Evolutionary conservation across 1,139 yeast species (phyloP).

Genomic region (Taphrina populina): DNA sequence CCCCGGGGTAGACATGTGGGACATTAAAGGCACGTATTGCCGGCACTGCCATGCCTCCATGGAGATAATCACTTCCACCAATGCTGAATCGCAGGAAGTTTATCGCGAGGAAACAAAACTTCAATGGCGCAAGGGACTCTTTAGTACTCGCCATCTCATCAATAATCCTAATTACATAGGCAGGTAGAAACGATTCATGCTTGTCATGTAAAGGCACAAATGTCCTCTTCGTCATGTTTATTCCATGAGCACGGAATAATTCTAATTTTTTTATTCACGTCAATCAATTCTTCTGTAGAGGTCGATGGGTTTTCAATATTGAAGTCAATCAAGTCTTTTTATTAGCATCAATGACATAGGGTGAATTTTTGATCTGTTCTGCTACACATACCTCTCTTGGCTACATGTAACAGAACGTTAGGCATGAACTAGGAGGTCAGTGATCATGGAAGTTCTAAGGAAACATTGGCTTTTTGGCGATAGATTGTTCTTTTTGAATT

Average conservation of each 20-base stretch:
- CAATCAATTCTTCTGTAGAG: background rate
- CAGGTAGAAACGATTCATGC: background rate
- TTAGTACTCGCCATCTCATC: constrained; percentile 26
- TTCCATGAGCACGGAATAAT: background rate
- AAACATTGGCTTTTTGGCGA: too few species aligned
- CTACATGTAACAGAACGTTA: background rate
- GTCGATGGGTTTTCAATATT: background rate
- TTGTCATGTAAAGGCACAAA: background rate
- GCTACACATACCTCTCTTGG: too few species aligned
- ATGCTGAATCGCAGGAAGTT: background rate
- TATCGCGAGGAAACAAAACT: constrained; percentile 9
- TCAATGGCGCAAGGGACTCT: constrained; percentile 22
- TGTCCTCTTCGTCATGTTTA: background rate
- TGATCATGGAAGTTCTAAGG: background rate
- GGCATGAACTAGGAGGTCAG: background rate
- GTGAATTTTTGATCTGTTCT: too few species aligned
- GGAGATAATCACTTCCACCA: background rate
- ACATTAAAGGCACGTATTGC: constrained; percentile 34
- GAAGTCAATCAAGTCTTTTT: background rate
- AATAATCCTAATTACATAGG: constrained; percentile 21
- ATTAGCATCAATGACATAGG: too few species aligned
- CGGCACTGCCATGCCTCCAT: constrained; percentile 8
- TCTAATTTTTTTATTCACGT: background rate
- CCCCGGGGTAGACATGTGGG: constrained; percentile 36
- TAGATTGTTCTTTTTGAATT: too few species aligned